These are phyloP conservation scores for Penicillium sp. DNA, from an alignment of 2,329 filamentous ascomycete genomes.

Conservation along the genomic window DNA sequence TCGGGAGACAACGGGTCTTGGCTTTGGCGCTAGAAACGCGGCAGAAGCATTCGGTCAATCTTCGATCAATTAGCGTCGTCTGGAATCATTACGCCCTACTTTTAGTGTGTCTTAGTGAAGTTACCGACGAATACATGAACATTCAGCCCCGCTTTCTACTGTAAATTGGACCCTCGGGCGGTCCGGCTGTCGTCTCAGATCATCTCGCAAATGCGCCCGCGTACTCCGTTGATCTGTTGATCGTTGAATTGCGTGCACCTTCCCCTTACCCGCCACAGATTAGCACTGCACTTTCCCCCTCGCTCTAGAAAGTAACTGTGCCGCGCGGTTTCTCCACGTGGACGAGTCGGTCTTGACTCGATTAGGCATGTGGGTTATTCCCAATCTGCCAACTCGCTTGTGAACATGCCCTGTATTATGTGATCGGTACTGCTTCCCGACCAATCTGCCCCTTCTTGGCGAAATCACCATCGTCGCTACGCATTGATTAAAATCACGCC, in stretches of 20 bases:
- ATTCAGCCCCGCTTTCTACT: slow-evolving; percentile 11
- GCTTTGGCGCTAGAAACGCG: slow-evolving; percentile 34
- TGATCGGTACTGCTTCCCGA: background rate
- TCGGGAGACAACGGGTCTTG: slow-evolving; percentile 25
- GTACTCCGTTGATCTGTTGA: background rate
- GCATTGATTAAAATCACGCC: background rate
- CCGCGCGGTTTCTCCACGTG: slow-evolving; percentile 7
- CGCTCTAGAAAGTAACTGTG: background rate
- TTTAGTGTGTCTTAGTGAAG: background rate
- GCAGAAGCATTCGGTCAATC: slow-evolving; percentile 28
- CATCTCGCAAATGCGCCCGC: background rate
- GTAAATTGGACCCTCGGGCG: slow-evolving; percentile 7
- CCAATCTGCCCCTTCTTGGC: background rate
- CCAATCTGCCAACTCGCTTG: background rate
- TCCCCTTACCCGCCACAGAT: background rate
- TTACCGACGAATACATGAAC: background rate
- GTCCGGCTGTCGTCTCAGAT: background rate
- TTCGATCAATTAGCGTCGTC: slow-evolving; percentile 23
- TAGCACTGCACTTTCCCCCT: background rate
- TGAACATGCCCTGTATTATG: background rate
- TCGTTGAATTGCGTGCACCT: background rate
- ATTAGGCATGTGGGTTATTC: slow-evolving; percentile 6
- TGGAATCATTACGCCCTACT: slow-evolving; percentile 6
- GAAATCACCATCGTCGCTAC: background rate
- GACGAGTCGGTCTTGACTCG: slow-evolving; percentile 4